A percentile compares a stretch with the other conserved stretches of the same genome.
Conservation (phyloP, 1,284 basidiomycete genomes). For the Athelia psychrophila region DNA sequence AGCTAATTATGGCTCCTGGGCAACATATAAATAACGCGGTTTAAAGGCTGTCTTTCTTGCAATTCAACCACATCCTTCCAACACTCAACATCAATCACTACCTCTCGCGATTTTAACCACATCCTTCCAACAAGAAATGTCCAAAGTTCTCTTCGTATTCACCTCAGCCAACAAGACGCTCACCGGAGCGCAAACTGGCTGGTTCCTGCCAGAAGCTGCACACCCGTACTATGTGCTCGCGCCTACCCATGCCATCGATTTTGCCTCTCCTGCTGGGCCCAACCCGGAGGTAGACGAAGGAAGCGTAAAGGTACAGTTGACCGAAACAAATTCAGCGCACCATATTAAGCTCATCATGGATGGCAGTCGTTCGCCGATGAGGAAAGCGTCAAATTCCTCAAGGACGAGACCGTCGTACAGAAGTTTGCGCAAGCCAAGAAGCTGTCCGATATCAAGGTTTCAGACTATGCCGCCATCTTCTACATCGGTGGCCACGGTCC, state of each 20-base stretch:
- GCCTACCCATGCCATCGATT: constrained; percentile 56
- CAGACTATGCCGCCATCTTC: constrained; percentile 74
- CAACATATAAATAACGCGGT: no score
- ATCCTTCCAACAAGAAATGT: constrained; percentile 18
- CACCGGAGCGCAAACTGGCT: constrained; percentile 58
- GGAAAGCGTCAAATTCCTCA: constrained; percentile 59
- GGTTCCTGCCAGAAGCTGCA: constrained; percentile 74
- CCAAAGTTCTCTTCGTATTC: constrained; percentile 70
- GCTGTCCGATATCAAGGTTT: constrained; percentile 54
- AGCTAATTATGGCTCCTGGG: no score
- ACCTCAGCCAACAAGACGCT: constrained; percentile 69
- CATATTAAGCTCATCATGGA: background rate
- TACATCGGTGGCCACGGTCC: constrained; percentile 79
- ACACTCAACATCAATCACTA: no score
- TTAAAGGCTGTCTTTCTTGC: no score
- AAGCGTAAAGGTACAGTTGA: constrained; percentile 47
- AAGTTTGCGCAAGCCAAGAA: constrained; percentile 62
- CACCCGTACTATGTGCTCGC: constrained; percentile 77
- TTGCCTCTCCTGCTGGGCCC: constrained; percentile 69
- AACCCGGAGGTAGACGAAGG: constrained; percentile 69
- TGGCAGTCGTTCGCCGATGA: constrained; percentile 54
- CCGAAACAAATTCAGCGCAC: no score
- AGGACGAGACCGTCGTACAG: constrained; percentile 51
- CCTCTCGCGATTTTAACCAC: no score
- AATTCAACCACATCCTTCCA: no score